A percentile compares a stretch with the other conserved stretches of the same genome.
Conservation (phyloP, 257 asterid species). For the Nicotiana paniculata region DNA sequence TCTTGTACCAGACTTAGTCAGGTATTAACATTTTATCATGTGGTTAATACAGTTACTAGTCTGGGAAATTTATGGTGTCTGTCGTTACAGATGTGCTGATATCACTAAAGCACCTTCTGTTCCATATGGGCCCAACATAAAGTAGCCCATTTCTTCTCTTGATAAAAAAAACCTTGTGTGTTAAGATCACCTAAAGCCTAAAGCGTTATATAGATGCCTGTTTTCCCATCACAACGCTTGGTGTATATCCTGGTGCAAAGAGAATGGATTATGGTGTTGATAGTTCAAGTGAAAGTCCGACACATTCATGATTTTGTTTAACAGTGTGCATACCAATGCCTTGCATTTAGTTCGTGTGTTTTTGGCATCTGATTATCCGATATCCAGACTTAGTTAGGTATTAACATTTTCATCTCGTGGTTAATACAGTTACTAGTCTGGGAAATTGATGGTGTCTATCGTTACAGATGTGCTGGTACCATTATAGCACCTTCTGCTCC, state of each 20-base stretch:
- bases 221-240: too few relatives aligned
- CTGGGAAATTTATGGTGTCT: slow-evolving; percentile 20
- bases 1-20: slow-evolving; percentile 34
- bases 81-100: slow-evolving; percentile 24
- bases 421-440: slow-evolving; percentile 27
- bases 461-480: slow-evolving; percentile 23
- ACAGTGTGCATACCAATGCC: background rate
- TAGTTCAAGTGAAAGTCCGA: too few relatives aligned
- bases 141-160: background rate
- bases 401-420: slow-evolving; percentile 1
- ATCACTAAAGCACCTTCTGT: slow-evolving; percentile 10
- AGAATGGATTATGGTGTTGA: too few relatives aligned
- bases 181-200: too few relatives aligned
- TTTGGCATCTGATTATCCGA: background rate
- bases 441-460: slow-evolving; percentile 19
- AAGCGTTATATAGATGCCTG: too few relatives aligned
- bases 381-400: slow-evolving; percentile 40
- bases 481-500: slow-evolving; percentile 21
- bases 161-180: background rate
- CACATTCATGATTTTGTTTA: background rate
- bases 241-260: too few relatives aligned
- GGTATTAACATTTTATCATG: slow-evolving; percentile 9
- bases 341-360: background rate
- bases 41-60: slow-evolving; percentile 23
- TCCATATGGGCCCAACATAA: slow-evolving; percentile 14